A percentile compares a stretch with the other conserved stretches of the same genome.
Conservation (phyloP, 2,329 filamentous ascomycete species). For the Triangularia verruculosa region DNA sequence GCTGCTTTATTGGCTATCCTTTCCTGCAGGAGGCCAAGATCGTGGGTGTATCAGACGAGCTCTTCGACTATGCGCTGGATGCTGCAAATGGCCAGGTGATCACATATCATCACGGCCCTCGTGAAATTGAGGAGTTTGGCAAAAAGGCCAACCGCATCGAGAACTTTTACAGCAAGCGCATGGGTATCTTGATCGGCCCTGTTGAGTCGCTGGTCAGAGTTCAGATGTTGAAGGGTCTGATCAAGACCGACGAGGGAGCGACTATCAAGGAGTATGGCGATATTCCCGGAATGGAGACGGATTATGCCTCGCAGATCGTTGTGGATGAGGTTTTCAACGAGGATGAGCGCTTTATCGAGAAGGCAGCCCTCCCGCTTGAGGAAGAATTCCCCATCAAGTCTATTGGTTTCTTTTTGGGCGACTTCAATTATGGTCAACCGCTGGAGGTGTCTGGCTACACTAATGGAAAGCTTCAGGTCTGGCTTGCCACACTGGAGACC, state of each 20-base stretch:
- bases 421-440: slow-evolving; percentile 87
- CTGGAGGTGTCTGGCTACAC: slow-evolving; percentile 76
- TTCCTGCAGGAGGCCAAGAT: slow-evolving; percentile 95
- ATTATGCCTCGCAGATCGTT: slow-evolving; percentile 87
- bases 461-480: slow-evolving; percentile 72
- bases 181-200: slow-evolving; percentile 81
- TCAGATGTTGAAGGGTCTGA: slow-evolving; percentile 87
- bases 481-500: slow-evolving; percentile 65
- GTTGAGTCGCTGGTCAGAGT: slow-evolving; percentile 91
- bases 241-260: slow-evolving; percentile 86
- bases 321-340: slow-evolving; percentile 88
- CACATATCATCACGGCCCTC: slow-evolving; percentile 66
- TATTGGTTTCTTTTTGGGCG: slow-evolving; percentile 88
- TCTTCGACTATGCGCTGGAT: slow-evolving; percentile 81
- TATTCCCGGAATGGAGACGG: slow-evolving; percentile 79
- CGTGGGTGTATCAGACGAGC: slow-evolving; percentile 82
- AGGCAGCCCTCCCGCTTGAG: slow-evolving; percentile 79
- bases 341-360: slow-evolving; percentile 90
- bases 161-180: slow-evolving; percentile 81
- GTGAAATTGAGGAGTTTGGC: slow-evolving; percentile 77
- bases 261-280: slow-evolving; percentile 89
- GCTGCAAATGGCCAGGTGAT: slow-evolving; percentile 60
- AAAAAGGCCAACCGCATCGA: slow-evolving; percentile 84
- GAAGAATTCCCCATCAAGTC: slow-evolving; percentile 86
- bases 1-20: slow-evolving; percentile 88